Evolutionary conservation across 306 rosid genomes (phyloP).

Genomic region (Comarum palustre): DNA sequence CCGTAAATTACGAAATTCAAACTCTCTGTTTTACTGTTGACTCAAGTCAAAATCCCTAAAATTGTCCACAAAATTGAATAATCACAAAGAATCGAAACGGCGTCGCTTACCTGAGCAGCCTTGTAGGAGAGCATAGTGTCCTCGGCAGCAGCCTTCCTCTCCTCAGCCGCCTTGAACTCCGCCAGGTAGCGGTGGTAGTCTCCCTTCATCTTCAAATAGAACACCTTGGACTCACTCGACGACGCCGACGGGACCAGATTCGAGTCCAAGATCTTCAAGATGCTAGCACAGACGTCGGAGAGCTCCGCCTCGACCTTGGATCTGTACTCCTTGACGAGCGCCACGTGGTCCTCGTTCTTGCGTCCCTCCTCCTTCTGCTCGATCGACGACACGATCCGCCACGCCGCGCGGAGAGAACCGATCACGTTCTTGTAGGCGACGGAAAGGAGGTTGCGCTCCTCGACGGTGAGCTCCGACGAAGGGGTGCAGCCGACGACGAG

Average conservation of each 20-base stretch:
- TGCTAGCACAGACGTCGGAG: conserved; percentile 48
- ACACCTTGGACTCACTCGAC: conserved; percentile 56
- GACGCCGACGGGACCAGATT: conserved; percentile 59
- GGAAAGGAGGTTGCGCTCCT: conserved; percentile 66
- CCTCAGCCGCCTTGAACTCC: conserved; percentile 60
- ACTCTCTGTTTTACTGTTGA: neutral
- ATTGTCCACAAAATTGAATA: neutral
- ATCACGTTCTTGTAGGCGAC: conserved; percentile 77
- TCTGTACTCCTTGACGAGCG: conserved; percentile 57
- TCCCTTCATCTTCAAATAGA: conserved; percentile 76
- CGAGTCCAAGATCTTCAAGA: conserved; percentile 45
- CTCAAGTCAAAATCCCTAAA: neutral
- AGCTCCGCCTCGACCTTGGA: conserved; percentile 67
- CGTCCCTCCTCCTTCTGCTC: conserved; percentile 70
- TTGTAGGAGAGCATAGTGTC: conserved; percentile 71
- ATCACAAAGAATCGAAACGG: neutral
- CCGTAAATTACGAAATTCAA: neutral
- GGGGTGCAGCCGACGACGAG: conserved; percentile 59
- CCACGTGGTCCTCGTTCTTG: conserved; percentile 70
- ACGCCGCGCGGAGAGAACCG: conserved; percentile 72
- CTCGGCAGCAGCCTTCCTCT: conserved; percentile 64
- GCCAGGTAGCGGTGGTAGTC: conserved; percentile 74
- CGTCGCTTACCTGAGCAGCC: conserved; percentile 58
- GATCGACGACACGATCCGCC: conserved; percentile 71
- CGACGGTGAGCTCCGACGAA: conserved; percentile 57